Conservation (phyloP, 441 rosid genomes). For the Euphorbia corollata region DNA sequence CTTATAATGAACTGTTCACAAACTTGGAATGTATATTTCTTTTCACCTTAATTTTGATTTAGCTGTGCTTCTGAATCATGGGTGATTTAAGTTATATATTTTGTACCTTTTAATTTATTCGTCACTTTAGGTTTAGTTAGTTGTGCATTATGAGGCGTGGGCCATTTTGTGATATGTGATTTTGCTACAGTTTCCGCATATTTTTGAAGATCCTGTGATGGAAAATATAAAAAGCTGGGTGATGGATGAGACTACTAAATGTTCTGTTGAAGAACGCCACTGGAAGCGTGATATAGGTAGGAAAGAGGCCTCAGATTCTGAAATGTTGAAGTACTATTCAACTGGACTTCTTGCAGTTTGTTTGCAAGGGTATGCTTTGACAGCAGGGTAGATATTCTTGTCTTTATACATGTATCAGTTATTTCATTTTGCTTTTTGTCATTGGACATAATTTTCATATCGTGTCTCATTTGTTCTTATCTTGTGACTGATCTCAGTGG, state of each 20-base stretch:
- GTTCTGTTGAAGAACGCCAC: constrained; percentile 45
- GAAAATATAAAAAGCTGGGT: constrained; percentile 85
- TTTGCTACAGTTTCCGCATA: constrained; percentile 68
- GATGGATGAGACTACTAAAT: constrained; percentile 58
- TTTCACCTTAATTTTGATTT: not conserved
- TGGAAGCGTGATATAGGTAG: constrained; percentile 38
- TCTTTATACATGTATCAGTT: not conserved
- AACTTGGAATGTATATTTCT: constrained; percentile 66
- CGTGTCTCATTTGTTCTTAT: not conserved
- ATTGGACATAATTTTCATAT: constrained; percentile 10
- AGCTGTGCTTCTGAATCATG: constrained; percentile 8
- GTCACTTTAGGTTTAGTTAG: not conserved
- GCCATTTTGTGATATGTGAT: constrained; percentile 16
- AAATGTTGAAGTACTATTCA: constrained; percentile 79
- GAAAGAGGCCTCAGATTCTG: constrained; percentile 67
- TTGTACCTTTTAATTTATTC: not conserved
- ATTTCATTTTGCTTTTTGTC: constrained; percentile 16
- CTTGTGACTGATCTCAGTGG: constrained; percentile 37
- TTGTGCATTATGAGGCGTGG: not conserved
- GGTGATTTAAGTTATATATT: constrained; percentile 2
- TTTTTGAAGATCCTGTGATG: constrained; percentile 73
- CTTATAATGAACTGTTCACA: constrained; percentile 70
- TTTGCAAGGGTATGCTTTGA: constrained; percentile 57
- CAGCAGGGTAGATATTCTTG: not conserved
- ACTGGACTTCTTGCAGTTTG: constrained; percentile 94